These are phyloP conservation scores for Nicotiana otophora DNA, from an alignment of 257 asterid species.

Conservation along the genomic window DNA sequence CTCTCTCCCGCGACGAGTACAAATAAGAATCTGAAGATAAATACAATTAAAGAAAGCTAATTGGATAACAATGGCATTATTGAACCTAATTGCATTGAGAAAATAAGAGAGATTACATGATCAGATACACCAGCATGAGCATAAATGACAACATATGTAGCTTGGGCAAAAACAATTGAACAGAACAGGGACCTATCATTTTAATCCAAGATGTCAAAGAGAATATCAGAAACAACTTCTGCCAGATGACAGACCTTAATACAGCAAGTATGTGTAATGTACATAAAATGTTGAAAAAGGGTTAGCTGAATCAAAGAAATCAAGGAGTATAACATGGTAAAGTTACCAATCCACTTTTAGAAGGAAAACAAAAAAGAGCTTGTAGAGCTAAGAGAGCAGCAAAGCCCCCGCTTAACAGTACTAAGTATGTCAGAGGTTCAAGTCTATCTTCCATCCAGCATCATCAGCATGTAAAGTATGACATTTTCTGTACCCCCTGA, in stretches of 20 bases:
- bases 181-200: not conserved
- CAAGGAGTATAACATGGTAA: not conserved
- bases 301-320: not conserved
- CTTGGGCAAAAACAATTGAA: not conserved
- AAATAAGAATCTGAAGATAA: not conserved
- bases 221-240: not conserved
- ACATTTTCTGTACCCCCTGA: not conserved
- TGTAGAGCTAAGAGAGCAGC: not conserved
- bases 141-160: not conserved
- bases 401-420: not conserved
- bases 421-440: not conserved
- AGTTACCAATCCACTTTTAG: not conserved
- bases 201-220: not conserved
- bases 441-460: not conserved
- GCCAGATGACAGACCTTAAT: not conserved
- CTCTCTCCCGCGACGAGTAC: not conserved
- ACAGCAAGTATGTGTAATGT: not conserved
- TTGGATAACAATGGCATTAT: not conserved
- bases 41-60: not conserved
- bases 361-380: not conserved
- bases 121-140: not conserved
- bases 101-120: not conserved
- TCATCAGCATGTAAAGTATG: not conserved
- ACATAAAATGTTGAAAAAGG: not conserved
- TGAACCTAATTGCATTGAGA: not conserved